Evolutionary conservation across 495 filamentous ascomycete species (phyloP).

Genomic region (Podospora appendiculata): DNA sequence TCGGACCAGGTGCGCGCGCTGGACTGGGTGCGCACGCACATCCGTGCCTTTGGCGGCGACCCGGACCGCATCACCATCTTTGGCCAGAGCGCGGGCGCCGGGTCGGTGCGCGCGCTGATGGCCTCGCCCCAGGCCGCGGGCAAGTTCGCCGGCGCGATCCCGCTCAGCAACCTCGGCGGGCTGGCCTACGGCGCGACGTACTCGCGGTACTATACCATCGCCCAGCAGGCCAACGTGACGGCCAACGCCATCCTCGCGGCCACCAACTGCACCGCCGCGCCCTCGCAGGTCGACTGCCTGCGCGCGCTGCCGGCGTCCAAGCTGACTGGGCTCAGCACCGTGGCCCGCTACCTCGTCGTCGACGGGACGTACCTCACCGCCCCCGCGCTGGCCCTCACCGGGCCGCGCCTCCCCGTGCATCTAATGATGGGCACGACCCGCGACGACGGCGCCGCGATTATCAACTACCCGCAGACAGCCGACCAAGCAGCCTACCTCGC

Average conservation of each 20-base stretch:
- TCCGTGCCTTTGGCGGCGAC: slow-evolving; percentile 55
- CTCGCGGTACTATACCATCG: slow-evolving; percentile 40
- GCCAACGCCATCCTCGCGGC: slow-evolving; percentile 35
- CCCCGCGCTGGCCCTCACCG: slow-evolving; percentile 23
- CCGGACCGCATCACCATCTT: slow-evolving; percentile 49
- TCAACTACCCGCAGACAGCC: slow-evolving; percentile 29
- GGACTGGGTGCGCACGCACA: slow-evolving; percentile 58
- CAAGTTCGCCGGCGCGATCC: slow-evolving; percentile 43
- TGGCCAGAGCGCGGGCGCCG: slow-evolving; percentile 49
- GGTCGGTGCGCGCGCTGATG: slow-evolving; percentile 43
- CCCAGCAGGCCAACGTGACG: slow-evolving; percentile 25
- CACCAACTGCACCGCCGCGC: slow-evolving; percentile 32
- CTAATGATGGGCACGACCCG: slow-evolving; percentile 41
- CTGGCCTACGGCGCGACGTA: slow-evolving; percentile 37
- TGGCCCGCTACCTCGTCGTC: slow-evolving; percentile 34
- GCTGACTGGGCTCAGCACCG: slow-evolving; percentile 17
- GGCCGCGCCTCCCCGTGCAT: slow-evolving; percentile 19
- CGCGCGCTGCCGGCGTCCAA: slow-evolving; percentile 27
- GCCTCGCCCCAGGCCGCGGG: slow-evolving; percentile 42
- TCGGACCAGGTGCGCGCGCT: slow-evolving; percentile 51
- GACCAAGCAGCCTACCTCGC: slow-evolving; percentile 27
- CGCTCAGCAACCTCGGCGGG: slow-evolving; percentile 41
- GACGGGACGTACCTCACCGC: slow-evolving; percentile 39
- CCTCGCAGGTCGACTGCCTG: slow-evolving; percentile 41
- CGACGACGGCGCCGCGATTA: slow-evolving; percentile 44